phyloP scores from a whole-genome alignment of 108 stramenopile species.

The Cyclotella cryptica region DNA sequence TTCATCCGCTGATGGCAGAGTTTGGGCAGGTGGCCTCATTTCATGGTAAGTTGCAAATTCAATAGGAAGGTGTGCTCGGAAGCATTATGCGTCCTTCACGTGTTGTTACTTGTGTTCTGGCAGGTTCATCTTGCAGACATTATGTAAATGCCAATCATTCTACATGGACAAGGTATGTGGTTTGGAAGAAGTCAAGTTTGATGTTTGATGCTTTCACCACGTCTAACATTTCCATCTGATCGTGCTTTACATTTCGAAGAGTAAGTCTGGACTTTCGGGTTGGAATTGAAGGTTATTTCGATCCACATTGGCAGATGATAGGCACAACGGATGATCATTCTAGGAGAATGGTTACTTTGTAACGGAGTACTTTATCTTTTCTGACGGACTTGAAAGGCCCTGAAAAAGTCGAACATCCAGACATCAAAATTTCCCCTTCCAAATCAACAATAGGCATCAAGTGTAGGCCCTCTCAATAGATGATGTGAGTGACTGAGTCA shows the following conservation, averaged over 20 bases:
- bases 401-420: no score
- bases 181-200: neutral
- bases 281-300: conserved; percentile 87
- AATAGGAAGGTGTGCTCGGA: neutral
- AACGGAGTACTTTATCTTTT: neutral
- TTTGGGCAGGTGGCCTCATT: conserved; percentile 78
- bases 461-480: no score
- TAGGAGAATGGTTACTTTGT: conserved; percentile 66
- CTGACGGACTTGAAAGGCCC: no score
- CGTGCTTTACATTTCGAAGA: conserved; percentile 24
- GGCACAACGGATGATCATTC: conserved; percentile 88
- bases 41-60: conserved; percentile 55
- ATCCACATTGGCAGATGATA: conserved; percentile 86
- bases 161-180: conserved; percentile 51
- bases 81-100: neutral
- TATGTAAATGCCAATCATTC: conserved; percentile 85
- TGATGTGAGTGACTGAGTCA: no score
- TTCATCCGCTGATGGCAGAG: conserved; percentile 69
- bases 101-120: neutral
- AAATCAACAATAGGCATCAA: no score
- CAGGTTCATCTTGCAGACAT: conserved; percentile 67
- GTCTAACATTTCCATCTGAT: neutral
- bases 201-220: neutral
- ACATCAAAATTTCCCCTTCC: no score
- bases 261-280: conserved; percentile 89